Evolutionary conservation across 257 asterid genomes (phyloP).

Genomic region (Sherardia arvensis): DNA sequence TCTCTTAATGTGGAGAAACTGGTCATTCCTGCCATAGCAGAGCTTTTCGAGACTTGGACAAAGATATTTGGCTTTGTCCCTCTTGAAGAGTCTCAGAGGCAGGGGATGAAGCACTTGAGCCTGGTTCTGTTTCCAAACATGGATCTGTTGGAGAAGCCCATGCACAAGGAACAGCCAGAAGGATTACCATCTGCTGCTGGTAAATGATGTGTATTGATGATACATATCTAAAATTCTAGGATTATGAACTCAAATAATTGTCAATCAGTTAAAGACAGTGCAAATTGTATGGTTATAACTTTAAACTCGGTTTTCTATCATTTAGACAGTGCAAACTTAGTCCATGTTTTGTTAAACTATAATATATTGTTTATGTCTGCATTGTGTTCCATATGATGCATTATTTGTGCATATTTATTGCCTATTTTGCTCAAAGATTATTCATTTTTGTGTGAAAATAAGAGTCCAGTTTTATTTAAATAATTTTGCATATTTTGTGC

Average conservation of each 20-base stretch:
- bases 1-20: conserved; percentile 63
- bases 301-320: background rate
- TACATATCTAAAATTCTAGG: background rate
- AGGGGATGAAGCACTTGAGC: conserved; percentile 63
- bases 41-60: conserved; percentile 80
- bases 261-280: background rate
- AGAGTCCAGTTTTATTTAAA: no score
- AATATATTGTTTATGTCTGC: no score
- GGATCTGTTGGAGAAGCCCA: conserved; percentile 69
- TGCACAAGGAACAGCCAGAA: conserved; percentile 18
- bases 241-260: background rate
- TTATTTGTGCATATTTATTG: background rate
- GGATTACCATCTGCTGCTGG: conserved; percentile 23
- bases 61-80: conserved; percentile 62
- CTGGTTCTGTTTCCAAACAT: conserved; percentile 67
- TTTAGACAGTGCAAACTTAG: background rate
- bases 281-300: background rate
- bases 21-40: conserved; percentile 83
- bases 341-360: background rate
- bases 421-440: no score
- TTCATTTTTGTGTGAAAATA: no score
- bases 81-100: conserved; percentile 60
- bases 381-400: background rate
- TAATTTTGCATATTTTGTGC: no score
- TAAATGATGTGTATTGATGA: conserved; percentile 1